Evolutionary conservation across 2,329 filamentous ascomycete genomes (phyloP), one percentile per base, ranked within the genome.

Genomic region (Cladorrhinum sp.): DNA sequence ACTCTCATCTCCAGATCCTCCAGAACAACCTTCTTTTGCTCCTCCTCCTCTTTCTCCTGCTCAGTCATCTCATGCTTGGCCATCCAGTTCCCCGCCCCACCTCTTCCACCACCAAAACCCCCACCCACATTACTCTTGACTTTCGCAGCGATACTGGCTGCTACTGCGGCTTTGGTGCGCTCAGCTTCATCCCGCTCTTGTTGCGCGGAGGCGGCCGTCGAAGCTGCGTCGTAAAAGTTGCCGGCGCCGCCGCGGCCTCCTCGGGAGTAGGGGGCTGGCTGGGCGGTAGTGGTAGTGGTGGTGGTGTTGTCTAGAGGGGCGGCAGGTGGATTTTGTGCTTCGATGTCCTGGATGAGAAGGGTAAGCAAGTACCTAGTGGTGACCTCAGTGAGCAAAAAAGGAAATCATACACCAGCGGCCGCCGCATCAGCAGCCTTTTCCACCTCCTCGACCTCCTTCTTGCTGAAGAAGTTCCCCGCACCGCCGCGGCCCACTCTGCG

Each of bases 231-330:
- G 57, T 79, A 70, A 68, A 81, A 85, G 75, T 88, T 88, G 39
- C 86, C 86, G 1, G 85, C 84, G 20, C 86, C 86, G 65, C 86
- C 86, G 61, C 86, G 82, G 58, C 86, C 86, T 36, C 73, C 74
- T 42, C 77, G 73, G 21, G 74, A 66, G 72, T 80, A 79, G 55
- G 28, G 60, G 9, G 55, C 24, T 39, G 54, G 62, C n/a, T 49
- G 58, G 58, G 33, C 10, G 53, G 46, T 2, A 18, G 53, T 24
- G 21, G 56, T 51, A 52, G 61, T 30, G 33, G 56, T 42, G 21
- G 52, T 52, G 36, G 60, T 54, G 10, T 42, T 57, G 59, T 51
- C 60, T 7, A 59, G 58, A 26, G 55, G 59, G 56, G 58, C 9
- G 51, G 9, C 55, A 39, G 50, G 42, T 59, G 61, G 52, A 8